These are phyloP conservation scores for Nowakowskiella sp. DNA, from an alignment of 192 early-diverging fungal genomes.

Conservation along the genomic window DNA sequence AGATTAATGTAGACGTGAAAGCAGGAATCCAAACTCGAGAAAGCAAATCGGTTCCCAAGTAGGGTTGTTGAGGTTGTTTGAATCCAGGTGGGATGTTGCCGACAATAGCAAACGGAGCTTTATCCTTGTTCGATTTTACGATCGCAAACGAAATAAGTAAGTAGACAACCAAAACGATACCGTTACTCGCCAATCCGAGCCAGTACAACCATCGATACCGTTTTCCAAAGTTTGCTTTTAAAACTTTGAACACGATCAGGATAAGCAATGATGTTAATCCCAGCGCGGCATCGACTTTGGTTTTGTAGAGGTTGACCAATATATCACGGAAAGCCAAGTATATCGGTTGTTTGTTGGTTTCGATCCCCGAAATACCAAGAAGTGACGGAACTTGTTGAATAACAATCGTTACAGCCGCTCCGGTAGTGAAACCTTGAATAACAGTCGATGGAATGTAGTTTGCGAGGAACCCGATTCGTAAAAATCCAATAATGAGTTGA, in stretches of 20 bases:
- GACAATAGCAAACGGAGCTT: slow-evolving; percentile 57
- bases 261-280: slow-evolving; percentile 44
- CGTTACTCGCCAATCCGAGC: slow-evolving; percentile 62
- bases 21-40: slow-evolving; percentile 42
- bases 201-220: slow-evolving; percentile 47
- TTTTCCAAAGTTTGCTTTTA: not conserved
- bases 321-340: too few relatives aligned
- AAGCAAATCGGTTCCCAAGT: slow-evolving; percentile 42
- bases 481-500: slow-evolving; percentile 59
- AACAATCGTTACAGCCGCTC: slow-evolving; percentile 70
- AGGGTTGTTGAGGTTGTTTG: slow-evolving; percentile 48
- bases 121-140: slow-evolving; percentile 23
- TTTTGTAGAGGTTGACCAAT: slow-evolving; percentile 50
- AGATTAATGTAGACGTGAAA: slow-evolving; percentile 60
- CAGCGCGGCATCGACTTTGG: slow-evolving; percentile 50
- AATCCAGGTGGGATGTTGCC: slow-evolving; percentile 69
- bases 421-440: slow-evolving; percentile 82
- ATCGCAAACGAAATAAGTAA: slow-evolving; percentile 58
- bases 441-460: slow-evolving; percentile 77
- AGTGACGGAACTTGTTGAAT: slow-evolving; percentile 73
- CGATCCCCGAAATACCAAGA: slow-evolving; percentile 66
- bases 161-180: slow-evolving; percentile 66
- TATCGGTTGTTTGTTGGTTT: slow-evolving; percentile 55
- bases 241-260: not conserved
- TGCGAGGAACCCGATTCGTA: slow-evolving; percentile 77